A percentile compares a stretch with the other conserved stretches of the same genome.
Conservation (phyloP, 129 eudicot species). For the Flaveria ramosissima region DNA sequence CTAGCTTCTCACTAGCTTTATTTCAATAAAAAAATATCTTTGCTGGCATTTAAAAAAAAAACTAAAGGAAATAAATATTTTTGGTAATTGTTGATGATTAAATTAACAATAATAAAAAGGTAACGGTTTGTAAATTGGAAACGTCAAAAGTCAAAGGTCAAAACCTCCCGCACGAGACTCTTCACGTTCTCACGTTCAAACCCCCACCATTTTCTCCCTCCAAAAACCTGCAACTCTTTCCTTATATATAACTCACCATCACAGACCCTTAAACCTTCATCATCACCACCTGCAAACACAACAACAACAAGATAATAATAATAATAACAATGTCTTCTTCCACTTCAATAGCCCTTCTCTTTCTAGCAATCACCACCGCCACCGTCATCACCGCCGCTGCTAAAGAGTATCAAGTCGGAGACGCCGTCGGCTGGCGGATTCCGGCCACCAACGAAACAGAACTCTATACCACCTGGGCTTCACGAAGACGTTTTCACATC, state of each 20-base stretch:
- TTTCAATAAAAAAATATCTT: no score
- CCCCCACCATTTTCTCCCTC: conserved; percentile 31
- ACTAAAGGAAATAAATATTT: no score
- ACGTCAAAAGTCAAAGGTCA: conserved; percentile 17
- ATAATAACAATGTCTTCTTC: conserved; percentile 13
- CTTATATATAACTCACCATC: background rate
- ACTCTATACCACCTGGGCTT: conserved; percentile 44
- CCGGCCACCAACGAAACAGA: conserved; percentile 39
- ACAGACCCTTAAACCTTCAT: background rate
- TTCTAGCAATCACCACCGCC: conserved; percentile 3
- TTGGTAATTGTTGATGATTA: no score
- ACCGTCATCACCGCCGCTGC: conserved; percentile 10
- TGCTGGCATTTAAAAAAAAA: no score
- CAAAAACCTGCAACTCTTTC: conserved; percentile 4
- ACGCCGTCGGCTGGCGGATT: conserved; percentile 35
- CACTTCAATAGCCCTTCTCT: background rate
- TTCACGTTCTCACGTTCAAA: conserved; percentile 37
- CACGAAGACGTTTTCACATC: conserved; percentile 24
- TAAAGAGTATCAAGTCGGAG: conserved; percentile 36
- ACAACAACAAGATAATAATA: background rate
- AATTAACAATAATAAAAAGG: background rate
- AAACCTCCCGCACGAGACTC: conserved; percentile 9
- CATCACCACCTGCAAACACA: background rate
- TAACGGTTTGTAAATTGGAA: conserved; percentile 20
- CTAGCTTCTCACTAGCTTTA: no score